Evolutionary conservation across 441 rosid genomes (phyloP).

Genomic region (Populus hybrid): DNA sequence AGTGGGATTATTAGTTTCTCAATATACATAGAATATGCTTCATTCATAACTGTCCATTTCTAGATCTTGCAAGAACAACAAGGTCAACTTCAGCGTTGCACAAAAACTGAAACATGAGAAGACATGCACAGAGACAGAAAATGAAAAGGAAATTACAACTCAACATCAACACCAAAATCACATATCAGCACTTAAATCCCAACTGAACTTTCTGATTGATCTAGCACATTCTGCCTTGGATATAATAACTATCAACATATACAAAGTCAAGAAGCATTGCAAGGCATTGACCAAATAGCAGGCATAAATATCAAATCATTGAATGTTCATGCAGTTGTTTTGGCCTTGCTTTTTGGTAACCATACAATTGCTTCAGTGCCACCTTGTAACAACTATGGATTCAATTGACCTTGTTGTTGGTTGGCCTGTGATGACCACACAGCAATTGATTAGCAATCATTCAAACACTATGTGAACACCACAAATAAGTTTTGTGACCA

Average conservation of each 20-base stretch:
- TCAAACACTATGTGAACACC: background rate
- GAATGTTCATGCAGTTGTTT: background rate
- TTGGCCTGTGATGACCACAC: background rate
- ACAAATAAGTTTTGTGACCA: background rate
- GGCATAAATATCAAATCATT: background rate
- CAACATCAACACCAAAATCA: conserved; percentile 1
- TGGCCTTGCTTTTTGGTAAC: background rate
- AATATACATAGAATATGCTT: background rate
- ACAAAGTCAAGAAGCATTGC: background rate
- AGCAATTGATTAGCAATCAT: background rate
- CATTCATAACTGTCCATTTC: background rate
- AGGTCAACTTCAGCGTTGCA: background rate
- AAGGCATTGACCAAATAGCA: background rate
- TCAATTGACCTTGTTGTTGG: background rate
- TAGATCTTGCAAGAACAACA: background rate
- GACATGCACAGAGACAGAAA: background rate
- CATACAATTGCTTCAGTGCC: background rate
- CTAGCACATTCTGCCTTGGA: background rate
- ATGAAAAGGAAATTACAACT: background rate
- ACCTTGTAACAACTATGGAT: background rate
- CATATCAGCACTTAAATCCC: background rate
- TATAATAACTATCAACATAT: background rate
- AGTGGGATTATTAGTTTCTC: background rate
- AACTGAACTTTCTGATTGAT: background rate
- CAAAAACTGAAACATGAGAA: background rate